Evolutionary conservation across 2,329 filamentous ascomycete species (phyloP).

Genomic region (Sporothrix variecibatus): DNA sequence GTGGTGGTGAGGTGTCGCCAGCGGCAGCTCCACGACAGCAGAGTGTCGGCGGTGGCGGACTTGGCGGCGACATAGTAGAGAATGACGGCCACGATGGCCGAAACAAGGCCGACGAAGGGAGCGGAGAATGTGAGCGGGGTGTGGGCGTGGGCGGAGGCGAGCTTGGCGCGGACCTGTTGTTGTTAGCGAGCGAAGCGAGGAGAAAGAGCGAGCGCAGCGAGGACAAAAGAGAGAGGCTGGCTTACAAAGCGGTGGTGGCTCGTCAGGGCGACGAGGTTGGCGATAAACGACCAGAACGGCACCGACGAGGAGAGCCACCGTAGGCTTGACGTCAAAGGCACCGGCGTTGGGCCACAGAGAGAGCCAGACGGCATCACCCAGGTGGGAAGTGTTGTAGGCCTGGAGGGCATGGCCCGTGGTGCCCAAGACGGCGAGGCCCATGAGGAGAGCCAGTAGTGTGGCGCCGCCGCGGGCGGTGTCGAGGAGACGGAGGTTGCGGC

Average conservation of each 20-base stretch:
- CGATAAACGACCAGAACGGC: constrained; percentile 51
- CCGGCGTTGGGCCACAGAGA: constrained; percentile 56
- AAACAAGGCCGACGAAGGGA: constrained; percentile 47
- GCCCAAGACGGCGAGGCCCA: constrained; percentile 55
- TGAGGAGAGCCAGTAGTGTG: constrained; percentile 52
- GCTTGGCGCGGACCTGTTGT: constrained; percentile 44
- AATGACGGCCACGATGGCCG: constrained; percentile 54
- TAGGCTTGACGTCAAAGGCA: constrained; percentile 58
- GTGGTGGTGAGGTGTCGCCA: constrained; percentile 56
- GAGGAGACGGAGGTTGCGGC: constrained; percentile 44
- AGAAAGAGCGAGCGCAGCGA: constrained; percentile 47
- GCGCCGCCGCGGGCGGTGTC: constrained; percentile 51
- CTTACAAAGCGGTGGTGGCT: constrained; percentile 55
- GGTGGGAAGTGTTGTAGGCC: constrained; percentile 57
- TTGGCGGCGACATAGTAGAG: constrained; percentile 61
- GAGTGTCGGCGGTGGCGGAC: constrained; percentile 54
- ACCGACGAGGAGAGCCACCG: constrained; percentile 55
- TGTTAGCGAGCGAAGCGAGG: constrained; percentile 8
- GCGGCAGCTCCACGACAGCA: constrained; percentile 65
- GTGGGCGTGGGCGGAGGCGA: constrained; percentile 41
- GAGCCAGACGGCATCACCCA: constrained; percentile 44
- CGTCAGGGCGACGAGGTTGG: constrained; percentile 51
- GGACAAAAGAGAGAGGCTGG: constrained; percentile 34
- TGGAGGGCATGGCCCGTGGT: constrained; percentile 56
- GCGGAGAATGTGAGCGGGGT: constrained; percentile 43